Evolutionary conservation across 306 rosid genomes (phyloP), one percentile per base, ranked within the genome.

Genomic region (Leucaena leucocephala): DNA sequence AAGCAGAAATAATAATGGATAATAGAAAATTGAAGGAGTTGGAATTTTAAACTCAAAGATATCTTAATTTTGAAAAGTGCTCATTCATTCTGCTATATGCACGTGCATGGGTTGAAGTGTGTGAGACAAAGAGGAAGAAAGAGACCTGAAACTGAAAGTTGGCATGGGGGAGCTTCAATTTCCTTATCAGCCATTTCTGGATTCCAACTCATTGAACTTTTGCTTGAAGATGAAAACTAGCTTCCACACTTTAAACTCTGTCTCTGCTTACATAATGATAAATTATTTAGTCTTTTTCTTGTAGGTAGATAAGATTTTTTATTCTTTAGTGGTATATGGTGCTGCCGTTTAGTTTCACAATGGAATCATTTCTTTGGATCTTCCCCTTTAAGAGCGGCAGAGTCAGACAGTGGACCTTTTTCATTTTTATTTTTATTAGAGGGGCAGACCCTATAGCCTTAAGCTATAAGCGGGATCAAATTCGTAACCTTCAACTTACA

Each of bases 111-210:
- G 34, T 17, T 66, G 45, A 17, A 8, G 34, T 66, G 17, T 3
- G 27, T 27, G 72, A 67, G 52, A 42, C 58, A 52, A 14, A 36
- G 34, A 17, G 21, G 61, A 36, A 61, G 48, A 52, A 35, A 40
- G 38, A 52, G 33, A 80, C 79, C 83, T 74, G 79, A 72, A 63
- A 52, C 75, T 74, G 79, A 66, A 63, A 40, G 64, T 54, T 66
- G 5, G 63, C 9, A 5, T 21, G 15, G 35, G 22, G 80, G 44
- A 66, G 65, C 16, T 75, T 67, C 71, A 75, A 68, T 75, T 68
- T 81, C 84, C 49, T 64, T 27, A n/a, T 33, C 55, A 9, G 76
- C 84, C 84, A 81, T 74, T 67, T 13, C 63, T 67, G 68, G 61
- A 66, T 66, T 71, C 38, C 34, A 13, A 67, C 16, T 19, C 5